These are phyloP conservation scores for Chlamydomonas reinhardtii DNA, from an alignment of 163 green algal species.

Conservation along the genomic window DNA sequence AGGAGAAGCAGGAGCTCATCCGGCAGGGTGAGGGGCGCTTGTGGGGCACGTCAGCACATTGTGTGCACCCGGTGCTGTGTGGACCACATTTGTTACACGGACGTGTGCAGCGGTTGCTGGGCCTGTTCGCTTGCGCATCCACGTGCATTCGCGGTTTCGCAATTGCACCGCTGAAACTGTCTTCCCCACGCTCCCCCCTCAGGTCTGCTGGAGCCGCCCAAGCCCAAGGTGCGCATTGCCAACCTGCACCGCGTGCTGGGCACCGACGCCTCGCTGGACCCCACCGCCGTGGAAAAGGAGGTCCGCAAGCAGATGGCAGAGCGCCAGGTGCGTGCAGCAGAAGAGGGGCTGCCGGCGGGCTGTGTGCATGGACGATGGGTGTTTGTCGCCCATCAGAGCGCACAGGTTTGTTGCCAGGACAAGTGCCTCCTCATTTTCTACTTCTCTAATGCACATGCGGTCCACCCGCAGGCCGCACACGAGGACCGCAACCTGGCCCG, in stretches of 20 bases:
- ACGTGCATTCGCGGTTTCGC: too few species aligned
- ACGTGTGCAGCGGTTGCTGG: too few species aligned
- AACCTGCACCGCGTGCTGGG: conserved; percentile 97
- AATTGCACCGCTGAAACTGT: too few species aligned
- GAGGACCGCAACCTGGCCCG: conserved; percentile 98
- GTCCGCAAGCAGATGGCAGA: conserved; percentile 90
- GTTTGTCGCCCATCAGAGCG: too few species aligned
- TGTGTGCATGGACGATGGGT: too few species aligned
- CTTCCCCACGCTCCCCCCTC: conserved; percentile 16
- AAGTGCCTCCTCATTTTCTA: too few species aligned
- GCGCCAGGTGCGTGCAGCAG: conserved; percentile 58
- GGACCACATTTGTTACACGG: too few species aligned
- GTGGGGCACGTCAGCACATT: background rate
- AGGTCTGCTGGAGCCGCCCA: conserved; percentile 95
- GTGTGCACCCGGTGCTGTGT: too few species aligned
- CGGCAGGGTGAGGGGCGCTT: conserved; percentile 43
- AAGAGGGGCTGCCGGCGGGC: background rate
- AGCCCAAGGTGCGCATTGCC: conserved; percentile 95
- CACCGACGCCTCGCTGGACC: conserved; percentile 87
- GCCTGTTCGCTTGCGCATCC: too few species aligned
- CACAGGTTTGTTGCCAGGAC: too few species aligned
- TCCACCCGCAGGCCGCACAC: conserved; percentile 79
- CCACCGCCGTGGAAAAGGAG: conserved; percentile 94
- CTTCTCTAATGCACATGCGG: too few species aligned
- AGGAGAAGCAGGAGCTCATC: conserved; percentile 99